phyloP scores from a whole-genome alignment of 1,139 yeast genomes.

The Suhomyces guaymorum region DNA sequence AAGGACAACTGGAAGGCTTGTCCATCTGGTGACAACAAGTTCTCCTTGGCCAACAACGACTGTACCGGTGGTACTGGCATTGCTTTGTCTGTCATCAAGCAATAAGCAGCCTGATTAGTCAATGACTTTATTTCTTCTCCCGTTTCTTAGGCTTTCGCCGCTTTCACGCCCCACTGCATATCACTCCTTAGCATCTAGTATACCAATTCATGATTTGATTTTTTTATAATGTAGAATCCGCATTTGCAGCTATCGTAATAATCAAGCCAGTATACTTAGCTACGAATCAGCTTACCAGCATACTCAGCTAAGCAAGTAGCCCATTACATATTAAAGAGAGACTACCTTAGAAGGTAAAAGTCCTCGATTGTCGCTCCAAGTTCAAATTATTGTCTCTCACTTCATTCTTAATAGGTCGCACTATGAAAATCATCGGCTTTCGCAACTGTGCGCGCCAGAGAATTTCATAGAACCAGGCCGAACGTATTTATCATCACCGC shows the following conservation, averaged over 20 bases:
- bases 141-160: conserved; percentile 1
- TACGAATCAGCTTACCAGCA: too few relatives aligned
- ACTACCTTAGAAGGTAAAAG: too few relatives aligned
- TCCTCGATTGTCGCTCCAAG: too few relatives aligned
- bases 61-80: conserved; percentile 33
- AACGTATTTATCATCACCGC: not conserved
- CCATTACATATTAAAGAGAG: too few relatives aligned
- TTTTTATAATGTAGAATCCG: too few relatives aligned
- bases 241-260: too few relatives aligned
- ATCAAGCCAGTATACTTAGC: too few relatives aligned
- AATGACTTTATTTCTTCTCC: conserved; percentile 2
- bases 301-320: too few relatives aligned
- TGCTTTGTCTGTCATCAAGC: conserved; percentile 19
- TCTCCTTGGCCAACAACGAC: conserved; percentile 27
- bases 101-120: not conserved
- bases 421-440: too few relatives aligned
- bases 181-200: conserved; percentile 1
- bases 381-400: too few relatives aligned
- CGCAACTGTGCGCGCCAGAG: not conserved
- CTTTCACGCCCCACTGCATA: not conserved
- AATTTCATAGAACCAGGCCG: not conserved
- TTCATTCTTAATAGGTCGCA: too few relatives aligned
- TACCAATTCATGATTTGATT: too few relatives aligned
- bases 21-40: conserved; percentile 28
- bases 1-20: conserved; percentile 27